A percentile compares a stretch with the other conserved stretches of the same genome.
Conservation (phyloP, 345 rosid genomes). For the Eucalyptus brandiana region DNA sequence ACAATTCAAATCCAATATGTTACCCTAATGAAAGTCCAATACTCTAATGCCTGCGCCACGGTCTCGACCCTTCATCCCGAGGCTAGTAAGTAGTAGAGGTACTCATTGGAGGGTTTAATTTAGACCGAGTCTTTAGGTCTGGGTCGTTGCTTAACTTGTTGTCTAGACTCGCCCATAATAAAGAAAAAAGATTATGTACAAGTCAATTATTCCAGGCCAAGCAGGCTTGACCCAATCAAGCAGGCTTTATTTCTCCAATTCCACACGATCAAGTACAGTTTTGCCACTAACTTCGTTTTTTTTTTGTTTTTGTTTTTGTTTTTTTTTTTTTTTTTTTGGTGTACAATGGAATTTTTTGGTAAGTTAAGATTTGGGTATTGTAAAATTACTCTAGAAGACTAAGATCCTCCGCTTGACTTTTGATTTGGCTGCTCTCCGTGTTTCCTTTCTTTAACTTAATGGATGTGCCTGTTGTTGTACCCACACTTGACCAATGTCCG, state of each 20-base stretch:
- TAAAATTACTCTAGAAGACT: background rate
- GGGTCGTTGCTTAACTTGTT: background rate
- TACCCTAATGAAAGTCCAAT: background rate
- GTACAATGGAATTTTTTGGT: background rate
- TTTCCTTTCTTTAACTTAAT: background rate
- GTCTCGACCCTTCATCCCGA: background rate
- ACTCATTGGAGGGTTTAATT: background rate
- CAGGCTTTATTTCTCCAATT: background rate
- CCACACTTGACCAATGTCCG: background rate
- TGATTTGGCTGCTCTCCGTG: background rate
- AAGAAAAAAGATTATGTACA: background rate
- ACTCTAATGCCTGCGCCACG: background rate
- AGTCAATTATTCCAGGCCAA: background rate
- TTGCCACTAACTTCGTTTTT: background rate
- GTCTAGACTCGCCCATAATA: background rate
- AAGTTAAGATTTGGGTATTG: background rate
- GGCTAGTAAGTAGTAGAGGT: background rate
- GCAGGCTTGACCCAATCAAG: background rate
- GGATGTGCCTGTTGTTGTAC: background rate
- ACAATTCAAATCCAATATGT: background rate
- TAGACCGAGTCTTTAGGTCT: background rate
- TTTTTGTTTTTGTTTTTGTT: too few relatives aligned
- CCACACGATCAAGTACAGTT: background rate
- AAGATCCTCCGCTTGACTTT: background rate
- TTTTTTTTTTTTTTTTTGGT: too few relatives aligned